Evolutionary conservation across 1,284 basidiomycete species (phyloP), one percentile per base, ranked within the genome.

Genomic region (Cutaneotrichosporon sp.): DNA sequence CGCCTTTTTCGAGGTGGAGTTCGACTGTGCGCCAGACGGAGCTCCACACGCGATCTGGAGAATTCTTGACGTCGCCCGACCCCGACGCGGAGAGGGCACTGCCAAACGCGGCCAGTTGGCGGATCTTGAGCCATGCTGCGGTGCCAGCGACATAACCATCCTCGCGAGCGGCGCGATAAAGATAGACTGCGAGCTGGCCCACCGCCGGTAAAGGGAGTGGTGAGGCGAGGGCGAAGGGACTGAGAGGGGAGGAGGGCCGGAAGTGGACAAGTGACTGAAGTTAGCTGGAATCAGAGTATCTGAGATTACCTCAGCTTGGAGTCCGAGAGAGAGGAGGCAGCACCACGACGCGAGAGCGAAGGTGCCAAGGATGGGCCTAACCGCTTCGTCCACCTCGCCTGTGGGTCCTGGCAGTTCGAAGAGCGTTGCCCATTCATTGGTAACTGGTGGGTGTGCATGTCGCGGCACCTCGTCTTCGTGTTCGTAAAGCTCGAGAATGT

Each of bases 271-370:
- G 11, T 4, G 2, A 3, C 40, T 38, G 10, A 5, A 18, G 18
- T 14, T 5, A 1, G 34, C 14, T 13, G 26, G 4, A 65, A 21
- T 38, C 50, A 56, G 5, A 72, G 13, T 36, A 13, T 36, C 11
- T 36, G 8, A 22, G 56, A 66, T 49, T 50, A 71, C 69, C 49
- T 69, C 61, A 2, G 60, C 57, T 18, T 56, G 26, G 4, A 65
- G 22, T 38, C 50, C 59, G 6, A 72, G 16, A 0, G 62, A 56
- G 2, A 73, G 42, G 13, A 74, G 38, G 16, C 62, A 66, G 36
- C 68, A 66, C 74, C 74, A 76, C 10, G 67, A 56, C 3, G 64
- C 62, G 42, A 73, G 60, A n/a, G 66, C 56, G 4, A 68, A 64
- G 18, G 56, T 62, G 36, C 69, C 72, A 6, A 72, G 9, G 2